Base-by-base conservation (phyloP, 139 green algal genomes). In the Diplosphaera chodatii region DNA sequence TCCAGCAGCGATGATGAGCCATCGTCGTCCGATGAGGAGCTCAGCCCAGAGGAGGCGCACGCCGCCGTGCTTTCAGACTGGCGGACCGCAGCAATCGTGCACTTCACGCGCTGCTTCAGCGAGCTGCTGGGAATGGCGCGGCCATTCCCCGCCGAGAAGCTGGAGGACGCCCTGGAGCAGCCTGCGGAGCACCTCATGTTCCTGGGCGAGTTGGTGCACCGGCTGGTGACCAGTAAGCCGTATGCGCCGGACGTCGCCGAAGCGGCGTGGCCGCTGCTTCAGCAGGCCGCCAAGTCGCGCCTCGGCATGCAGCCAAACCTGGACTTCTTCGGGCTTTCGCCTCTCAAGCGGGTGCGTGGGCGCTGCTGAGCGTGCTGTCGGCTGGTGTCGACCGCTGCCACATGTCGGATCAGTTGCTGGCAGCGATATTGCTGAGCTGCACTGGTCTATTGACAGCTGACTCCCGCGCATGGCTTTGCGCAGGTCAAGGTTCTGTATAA, bases 171-270 rank as follows among this genome's bases (percentile, higher is more conserved):
- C 20, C 28, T 86, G 27, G 40, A 82, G 30, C 27, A 66, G 6
- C 80, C 78, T 1, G 64, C 64, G 1, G 80, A 84, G 13, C 73
- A 81, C 69, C 40, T 59, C 33, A 55, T 77, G 62, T 84, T 85
- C 48, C 73, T 85, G 2, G 73, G 34, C 21, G 79, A 84, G 63
- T 62, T 86, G 20, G 33, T 86, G 33, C 77, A 65, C 63, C 84
- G 76, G 69, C 78, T 87, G 48, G 31, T 81, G 2, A 63, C 64
- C 31, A 65, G 27, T 4, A 41, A 76, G 56, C 37, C 72, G 6
- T 85, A 72, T 63, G 32, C 59, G 2, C 48, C 70, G 4, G 63
- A 76, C 5, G 63, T 59, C 1, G 69, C 64, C 20, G 67, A 73
- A 13, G 68, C 10, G 22, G 27, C 18, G 0, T 87, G 79, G 79